phyloP scores from a whole-genome alignment of 495 filamentous ascomycete genomes.

The Filosporella fistucella region DNA sequence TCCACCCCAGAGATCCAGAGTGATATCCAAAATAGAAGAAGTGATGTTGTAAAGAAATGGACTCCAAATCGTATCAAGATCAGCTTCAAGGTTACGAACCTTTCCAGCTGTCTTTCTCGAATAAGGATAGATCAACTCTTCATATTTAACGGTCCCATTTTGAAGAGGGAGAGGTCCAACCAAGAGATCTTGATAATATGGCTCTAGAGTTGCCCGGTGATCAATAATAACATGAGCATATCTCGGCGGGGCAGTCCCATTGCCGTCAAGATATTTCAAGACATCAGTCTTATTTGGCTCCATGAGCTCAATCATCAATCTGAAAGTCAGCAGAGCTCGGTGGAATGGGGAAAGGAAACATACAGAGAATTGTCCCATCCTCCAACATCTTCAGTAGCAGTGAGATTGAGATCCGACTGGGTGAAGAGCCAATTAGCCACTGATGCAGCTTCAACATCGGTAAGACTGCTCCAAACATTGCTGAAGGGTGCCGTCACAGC shows the following conservation, averaged over 20 bases:
- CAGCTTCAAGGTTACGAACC: conserved; percentile 35
- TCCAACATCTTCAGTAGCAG: conserved; percentile 6
- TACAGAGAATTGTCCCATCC: conserved; percentile 11
- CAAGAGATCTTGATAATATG: conserved; percentile 39
- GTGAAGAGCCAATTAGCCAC: conserved; percentile 8
- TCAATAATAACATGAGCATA: conserved; percentile 43
- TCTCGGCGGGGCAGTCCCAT: conserved; percentile 30
- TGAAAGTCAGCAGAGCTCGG: not conserved
- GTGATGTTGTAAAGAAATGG: conserved; percentile 21
- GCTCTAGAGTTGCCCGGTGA: conserved; percentile 32
- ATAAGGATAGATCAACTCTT: conserved; percentile 37
- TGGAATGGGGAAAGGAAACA: not conserved
- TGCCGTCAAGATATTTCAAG: conserved; percentile 37
- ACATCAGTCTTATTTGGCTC: conserved; percentile 50
- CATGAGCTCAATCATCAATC: conserved; percentile 38
- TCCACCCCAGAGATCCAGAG: conserved; percentile 30
- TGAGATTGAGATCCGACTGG: not conserved
- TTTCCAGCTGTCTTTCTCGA: conserved; percentile 33
- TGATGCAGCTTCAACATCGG: conserved; percentile 4
- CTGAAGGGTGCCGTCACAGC: not conserved
- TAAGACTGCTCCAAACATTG: conserved; percentile 8
- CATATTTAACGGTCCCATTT: conserved; percentile 28
- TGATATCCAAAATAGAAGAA: conserved; percentile 15
- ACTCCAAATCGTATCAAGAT: conserved; percentile 17
- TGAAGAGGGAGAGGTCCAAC: conserved; percentile 41